Conservation (phyloP, 2,329 filamentous ascomycete genomes). For the Microdochium bolleyi region DNA sequence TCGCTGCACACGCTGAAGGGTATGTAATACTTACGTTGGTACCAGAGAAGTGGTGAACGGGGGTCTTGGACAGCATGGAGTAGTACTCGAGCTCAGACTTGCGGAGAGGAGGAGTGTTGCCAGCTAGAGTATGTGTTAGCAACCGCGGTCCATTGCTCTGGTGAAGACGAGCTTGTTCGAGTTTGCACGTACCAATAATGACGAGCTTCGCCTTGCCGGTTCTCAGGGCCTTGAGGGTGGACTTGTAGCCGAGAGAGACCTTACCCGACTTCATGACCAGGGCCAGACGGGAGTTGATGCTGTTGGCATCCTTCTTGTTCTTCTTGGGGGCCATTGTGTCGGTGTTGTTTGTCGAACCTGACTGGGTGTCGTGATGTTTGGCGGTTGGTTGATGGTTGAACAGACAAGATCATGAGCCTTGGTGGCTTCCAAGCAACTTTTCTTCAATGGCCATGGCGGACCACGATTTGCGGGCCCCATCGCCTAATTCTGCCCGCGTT, state of each 20-base stretch:
- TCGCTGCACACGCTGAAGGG: neutral
- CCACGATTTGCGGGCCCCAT: neutral
- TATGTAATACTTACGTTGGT: conserved; percentile 80
- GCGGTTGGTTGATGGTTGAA: neutral
- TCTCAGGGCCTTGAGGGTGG: conserved; percentile 80
- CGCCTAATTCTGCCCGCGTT: neutral
- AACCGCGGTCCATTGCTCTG: neutral
- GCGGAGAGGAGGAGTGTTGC: conserved; percentile 95
- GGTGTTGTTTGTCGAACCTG: conserved; percentile 24
- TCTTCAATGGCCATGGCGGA: neutral
- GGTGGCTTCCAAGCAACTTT: neutral
- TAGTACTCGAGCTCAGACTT: conserved; percentile 98
- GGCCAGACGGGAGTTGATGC: conserved; percentile 42
- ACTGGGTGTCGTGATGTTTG: neutral
- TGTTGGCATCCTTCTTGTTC: conserved; percentile 85
- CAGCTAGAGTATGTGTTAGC: conserved; percentile 51
- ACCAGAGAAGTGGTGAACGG: conserved; percentile 95
- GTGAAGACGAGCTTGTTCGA: neutral
- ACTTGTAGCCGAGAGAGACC: conserved; percentile 87
- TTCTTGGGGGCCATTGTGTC: conserved; percentile 61
- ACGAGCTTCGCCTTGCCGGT: conserved; percentile 98
- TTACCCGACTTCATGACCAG: conserved; percentile 47
- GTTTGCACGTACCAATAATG: conserved; percentile 52
- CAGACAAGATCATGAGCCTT: neutral
- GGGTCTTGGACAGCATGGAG: conserved; percentile 86